Base-by-base conservation (phyloP, 768 basidiomycete species). In the Rhodocollybia butyracea region DNA sequence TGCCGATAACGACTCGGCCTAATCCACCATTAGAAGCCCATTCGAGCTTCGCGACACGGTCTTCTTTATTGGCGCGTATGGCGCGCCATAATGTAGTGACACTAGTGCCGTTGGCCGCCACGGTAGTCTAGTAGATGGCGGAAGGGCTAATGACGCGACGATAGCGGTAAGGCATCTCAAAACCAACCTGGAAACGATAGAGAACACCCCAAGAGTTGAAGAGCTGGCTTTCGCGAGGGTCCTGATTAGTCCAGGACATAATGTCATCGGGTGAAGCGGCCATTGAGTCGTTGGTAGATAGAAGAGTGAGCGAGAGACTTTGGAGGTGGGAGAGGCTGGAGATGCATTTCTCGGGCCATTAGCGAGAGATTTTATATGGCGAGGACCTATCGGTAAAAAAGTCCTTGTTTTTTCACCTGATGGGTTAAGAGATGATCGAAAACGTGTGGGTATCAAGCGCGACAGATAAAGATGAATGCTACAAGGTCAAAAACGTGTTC, bases 191-290 rank as follows among this genome's bases (percentile, higher is more conserved):
- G 71, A 91, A 91, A 65, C 88, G 86, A 72, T 91, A 92, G 60
- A 88, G 75, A 52, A 89, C 78, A 56, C 89, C 89, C 82, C 84
- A 89, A 30, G 83, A 79, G 64, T 88, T 90, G 74, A 91, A 93
- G 56, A 94, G 78, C 50, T 82, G 76, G 64, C 91, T 93, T 68
- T 91, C 86, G 46, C 89, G 86, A 63, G 89, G 86, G 70, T 93
- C 90, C 63, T 87, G 84, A 71, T 86, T 90, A 43, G 91, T 92
- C 91, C 91, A 94, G 52, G 85, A 89, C 68, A 91, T 81, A 46
- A 90, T 76, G 57, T 91, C 89, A 70, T 84, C 81, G 55, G 81
- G 74, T 55, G 77, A 65, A 63, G 77, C 71, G 45, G 79, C 65
- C 81, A 83, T 84, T 61, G 64, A 58, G 60, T 55, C 57, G 55